These are phyloP conservation scores for Coemansia sp. DNA, from an alignment of 192 early-diverging fungal genomes.

Conservation along the genomic window DNA sequence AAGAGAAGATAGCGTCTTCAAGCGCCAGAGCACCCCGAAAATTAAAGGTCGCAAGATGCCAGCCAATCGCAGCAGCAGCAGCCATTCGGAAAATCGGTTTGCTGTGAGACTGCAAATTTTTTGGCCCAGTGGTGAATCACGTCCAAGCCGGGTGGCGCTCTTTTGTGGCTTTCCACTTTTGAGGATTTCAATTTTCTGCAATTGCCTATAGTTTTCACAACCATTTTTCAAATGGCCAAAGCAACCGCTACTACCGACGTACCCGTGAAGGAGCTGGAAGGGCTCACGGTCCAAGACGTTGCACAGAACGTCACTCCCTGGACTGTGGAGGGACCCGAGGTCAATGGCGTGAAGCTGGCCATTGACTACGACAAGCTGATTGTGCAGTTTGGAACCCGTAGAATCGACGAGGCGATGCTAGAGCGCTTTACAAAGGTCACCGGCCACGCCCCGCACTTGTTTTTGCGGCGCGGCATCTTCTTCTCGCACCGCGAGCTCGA, in stretches of 20 bases:
- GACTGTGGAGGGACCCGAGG: slow-evolving; percentile 89
- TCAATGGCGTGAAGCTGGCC: slow-evolving; percentile 77
- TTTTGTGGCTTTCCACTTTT: background rate
- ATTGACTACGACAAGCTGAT: slow-evolving; percentile 95
- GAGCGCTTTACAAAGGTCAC: slow-evolving; percentile 82
- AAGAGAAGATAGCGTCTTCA: background rate
- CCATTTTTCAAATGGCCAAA: slow-evolving; percentile 4
- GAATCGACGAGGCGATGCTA: slow-evolving; percentile 73
- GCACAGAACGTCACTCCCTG: slow-evolving; percentile 75
- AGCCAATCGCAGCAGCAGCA: background rate
- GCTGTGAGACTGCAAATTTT: background rate
- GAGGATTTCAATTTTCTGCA: background rate
- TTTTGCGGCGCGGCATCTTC: slow-evolving; percentile 86
- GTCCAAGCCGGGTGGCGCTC: background rate
- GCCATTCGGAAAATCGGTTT: background rate
- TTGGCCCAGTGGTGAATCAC: background rate
- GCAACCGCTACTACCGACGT: background rate
- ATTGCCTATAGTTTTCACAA: background rate
- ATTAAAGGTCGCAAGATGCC: background rate
- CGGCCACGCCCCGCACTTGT: slow-evolving; percentile 75
- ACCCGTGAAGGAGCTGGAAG: slow-evolving; percentile 15
- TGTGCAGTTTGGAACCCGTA: slow-evolving; percentile 81
- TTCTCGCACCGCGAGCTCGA: slow-evolving; percentile 92
- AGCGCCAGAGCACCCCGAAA: background rate
- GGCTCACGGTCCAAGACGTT: background rate